These are phyloP conservation scores for Auriscalpium orientale DNA, from an alignment of 768 basidiomycete genomes.

Conservation along the genomic window DNA sequence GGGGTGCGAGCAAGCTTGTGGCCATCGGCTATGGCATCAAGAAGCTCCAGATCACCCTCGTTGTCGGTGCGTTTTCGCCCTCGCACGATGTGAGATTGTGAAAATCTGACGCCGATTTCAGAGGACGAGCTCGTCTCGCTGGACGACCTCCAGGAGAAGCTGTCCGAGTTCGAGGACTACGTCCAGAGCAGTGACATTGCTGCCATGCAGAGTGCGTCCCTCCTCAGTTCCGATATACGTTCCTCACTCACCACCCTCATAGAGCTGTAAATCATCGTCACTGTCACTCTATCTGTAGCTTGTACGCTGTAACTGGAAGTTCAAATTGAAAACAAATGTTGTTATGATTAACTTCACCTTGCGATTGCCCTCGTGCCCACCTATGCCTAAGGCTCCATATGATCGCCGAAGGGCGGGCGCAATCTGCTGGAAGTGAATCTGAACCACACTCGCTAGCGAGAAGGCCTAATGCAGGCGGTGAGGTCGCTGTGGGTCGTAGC, in stretches of 20 bases:
- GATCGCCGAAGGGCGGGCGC: no score
- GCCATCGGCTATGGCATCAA: slow-evolving; percentile 89
- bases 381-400: no score
- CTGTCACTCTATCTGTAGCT: not conserved
- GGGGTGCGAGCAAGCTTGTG: slow-evolving; percentile 92
- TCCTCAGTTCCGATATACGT: not conserved
- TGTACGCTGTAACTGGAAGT: no score
- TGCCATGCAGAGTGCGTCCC: slow-evolving; percentile 80
- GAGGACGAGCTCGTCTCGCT: slow-evolving; percentile 94
- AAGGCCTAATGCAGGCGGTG: no score
- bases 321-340: no score
- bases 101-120: slow-evolving; percentile 32
- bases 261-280: slow-evolving; percentile 8
- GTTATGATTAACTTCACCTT: no score
- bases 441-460: no score
- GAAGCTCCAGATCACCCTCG: slow-evolving; percentile 74
- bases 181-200: slow-evolving; percentile 89
- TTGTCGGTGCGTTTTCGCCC: slow-evolving; percentile 32
- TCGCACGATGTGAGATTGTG: slow-evolving; percentile 15
- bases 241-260: not conserved
- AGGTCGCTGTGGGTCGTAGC: no score
- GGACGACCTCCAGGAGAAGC: slow-evolving; percentile 89
- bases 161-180: slow-evolving; percentile 78
- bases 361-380: no score
- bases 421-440: no score